These are phyloP conservation scores for Venturia pyrina DNA, from an alignment of 2,329 filamentous ascomycete genomes.

Conservation along the genomic window DNA sequence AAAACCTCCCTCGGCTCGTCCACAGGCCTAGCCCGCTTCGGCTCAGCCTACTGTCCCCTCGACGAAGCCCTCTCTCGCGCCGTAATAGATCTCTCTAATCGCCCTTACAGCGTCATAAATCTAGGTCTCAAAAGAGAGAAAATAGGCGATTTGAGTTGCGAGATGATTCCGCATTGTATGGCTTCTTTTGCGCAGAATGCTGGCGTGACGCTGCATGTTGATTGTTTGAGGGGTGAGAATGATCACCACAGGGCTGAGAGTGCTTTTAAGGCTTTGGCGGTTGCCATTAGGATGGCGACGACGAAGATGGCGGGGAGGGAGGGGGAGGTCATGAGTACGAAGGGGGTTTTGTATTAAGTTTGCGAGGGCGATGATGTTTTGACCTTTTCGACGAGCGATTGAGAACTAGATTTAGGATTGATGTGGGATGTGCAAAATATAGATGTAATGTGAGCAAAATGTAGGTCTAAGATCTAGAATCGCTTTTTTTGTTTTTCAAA, in stretches of 20 bases:
- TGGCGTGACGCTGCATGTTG: slow-evolving; percentile 87
- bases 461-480: no score
- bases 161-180: slow-evolving; percentile 96
- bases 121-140: slow-evolving; percentile 82
- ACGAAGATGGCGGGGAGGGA: slow-evolving; percentile 67
- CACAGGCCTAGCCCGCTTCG: slow-evolving; percentile 82
- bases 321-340: slow-evolving; percentile 91
- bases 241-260: slow-evolving; percentile 95
- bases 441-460: not conserved
- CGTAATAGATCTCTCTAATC: slow-evolving; percentile 89
- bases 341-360: slow-evolving; percentile 62
- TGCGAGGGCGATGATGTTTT: not conserved
- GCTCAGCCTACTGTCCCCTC: slow-evolving; percentile 82
- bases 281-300: slow-evolving; percentile 72
- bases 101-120: slow-evolving; percentile 75
- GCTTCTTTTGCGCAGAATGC: slow-evolving; percentile 89
- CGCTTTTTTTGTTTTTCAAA: no score
- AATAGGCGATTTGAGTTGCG: slow-evolving; percentile 83
- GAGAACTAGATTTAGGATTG: not conserved
- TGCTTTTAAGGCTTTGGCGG: slow-evolving; percentile 90
- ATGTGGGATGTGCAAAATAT: not conserved
- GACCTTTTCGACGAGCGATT: not conserved
- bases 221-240: slow-evolving; percentile 82
- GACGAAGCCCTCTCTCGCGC: slow-evolving; percentile 91
- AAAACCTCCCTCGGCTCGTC: slow-evolving; percentile 63